Percentiles rank a stretch among this genome's conserved stretches.
phyloP scores from a whole-genome alignment of 805 yeast genomes.

The Metschnikowia aberdeeniae region DNA sequence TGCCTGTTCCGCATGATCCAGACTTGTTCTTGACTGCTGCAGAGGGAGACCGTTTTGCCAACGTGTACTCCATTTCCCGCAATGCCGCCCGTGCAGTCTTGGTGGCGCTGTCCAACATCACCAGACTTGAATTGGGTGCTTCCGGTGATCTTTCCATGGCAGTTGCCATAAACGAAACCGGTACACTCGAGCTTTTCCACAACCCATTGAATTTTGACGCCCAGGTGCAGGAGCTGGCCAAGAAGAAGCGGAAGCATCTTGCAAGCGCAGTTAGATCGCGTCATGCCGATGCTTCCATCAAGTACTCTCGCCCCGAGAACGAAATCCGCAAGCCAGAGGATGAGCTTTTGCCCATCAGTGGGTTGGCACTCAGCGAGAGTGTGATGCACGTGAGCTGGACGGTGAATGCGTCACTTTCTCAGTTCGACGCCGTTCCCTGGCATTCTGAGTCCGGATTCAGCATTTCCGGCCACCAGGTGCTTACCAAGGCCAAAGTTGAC shows the following conservation, averaged over 20 bases:
- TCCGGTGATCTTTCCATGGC: conserved; percentile 32
- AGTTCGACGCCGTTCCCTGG: conserved; percentile 56
- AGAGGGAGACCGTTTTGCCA: conserved; percentile 74
- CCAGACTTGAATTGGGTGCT: conserved; percentile 37
- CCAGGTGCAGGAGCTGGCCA: conserved; percentile 17
- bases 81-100: conserved; percentile 51
- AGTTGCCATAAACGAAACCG: conserved; percentile 68
- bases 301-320: conserved; percentile 44
- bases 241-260: conserved; percentile 44
- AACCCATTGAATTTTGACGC: conserved; percentile 44
- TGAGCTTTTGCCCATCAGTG: conserved; percentile 25
- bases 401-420: conserved; percentile 55
- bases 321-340: conserved; percentile 31
- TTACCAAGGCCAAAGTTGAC: conserved; percentile 39
- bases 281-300: conserved; percentile 44
- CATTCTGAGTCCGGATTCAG: conserved; percentile 26
- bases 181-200: conserved; percentile 66
- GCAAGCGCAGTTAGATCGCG: conserved; percentile 44
- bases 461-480: conserved; percentile 21
- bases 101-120: conserved; percentile 64
- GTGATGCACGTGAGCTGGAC: conserved; percentile 46
- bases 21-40: conserved; percentile 67
- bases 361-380: conserved; percentile 19
- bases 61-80: conserved; percentile 53
- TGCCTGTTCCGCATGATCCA: conserved; percentile 31